A percentile compares a stretch with the other conserved stretches of the same genome.
Evolutionary conservation across 106 monocot species (phyloP).

Genomic region (Agapanthus africanus): DNA sequence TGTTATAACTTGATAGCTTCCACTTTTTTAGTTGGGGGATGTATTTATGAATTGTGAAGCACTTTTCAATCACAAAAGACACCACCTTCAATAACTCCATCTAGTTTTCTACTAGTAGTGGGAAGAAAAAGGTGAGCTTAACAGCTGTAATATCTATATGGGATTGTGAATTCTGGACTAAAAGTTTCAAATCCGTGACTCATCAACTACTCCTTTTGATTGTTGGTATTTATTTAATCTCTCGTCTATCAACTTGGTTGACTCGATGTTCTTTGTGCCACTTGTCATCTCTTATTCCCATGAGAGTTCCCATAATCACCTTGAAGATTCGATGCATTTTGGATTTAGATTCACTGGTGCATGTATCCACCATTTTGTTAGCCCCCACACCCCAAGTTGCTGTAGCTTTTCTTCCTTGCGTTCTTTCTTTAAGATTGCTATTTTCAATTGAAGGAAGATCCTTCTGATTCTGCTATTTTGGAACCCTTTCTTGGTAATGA

Average conservation of each 20-base stretch:
- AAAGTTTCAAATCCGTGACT: slow-evolving; percentile 24
- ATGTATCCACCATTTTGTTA: background rate
- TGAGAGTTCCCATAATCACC: background rate
- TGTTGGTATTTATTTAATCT: slow-evolving; percentile 40
- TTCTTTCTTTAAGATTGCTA: background rate
- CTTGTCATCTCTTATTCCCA: slow-evolving; percentile 10
- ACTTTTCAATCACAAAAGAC: background rate
- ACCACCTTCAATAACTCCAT: background rate
- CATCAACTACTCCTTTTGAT: slow-evolving; percentile 17
- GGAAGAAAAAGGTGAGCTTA: slow-evolving; percentile 14
- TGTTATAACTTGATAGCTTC: too few species aligned
- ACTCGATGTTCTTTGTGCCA: slow-evolving; percentile 12
- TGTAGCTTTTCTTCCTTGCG: background rate
- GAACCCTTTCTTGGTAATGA: background rate
- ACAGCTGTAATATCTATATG: slow-evolving; percentile 11
- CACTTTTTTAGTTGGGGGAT: background rate
- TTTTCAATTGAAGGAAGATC: background rate
- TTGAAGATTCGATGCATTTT: background rate
- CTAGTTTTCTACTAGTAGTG: slow-evolving; percentile 4
- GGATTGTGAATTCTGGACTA: slow-evolving; percentile 7
- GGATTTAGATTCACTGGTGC: slow-evolving; percentile 4
- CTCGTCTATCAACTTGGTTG: slow-evolving; percentile 13
- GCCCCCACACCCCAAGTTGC: background rate
- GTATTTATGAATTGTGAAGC: background rate
- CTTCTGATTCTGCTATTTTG: background rate